Evolutionary conservation across 2,329 filamentous ascomycete species (phyloP).

Genomic region (Colletotrichum tropicale): DNA sequence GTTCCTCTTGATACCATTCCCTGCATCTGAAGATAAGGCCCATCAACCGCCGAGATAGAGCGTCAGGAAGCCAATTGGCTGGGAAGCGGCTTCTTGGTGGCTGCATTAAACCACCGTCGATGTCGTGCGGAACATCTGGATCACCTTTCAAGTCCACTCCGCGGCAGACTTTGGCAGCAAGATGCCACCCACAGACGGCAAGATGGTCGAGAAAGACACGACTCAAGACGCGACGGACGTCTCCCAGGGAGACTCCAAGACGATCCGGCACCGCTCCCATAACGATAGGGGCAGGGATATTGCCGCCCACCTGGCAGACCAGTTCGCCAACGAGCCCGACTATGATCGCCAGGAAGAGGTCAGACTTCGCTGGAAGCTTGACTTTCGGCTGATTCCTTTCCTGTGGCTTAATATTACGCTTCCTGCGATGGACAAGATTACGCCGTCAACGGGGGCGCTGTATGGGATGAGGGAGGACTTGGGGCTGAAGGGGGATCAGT

Average conservation of each 20-base stretch:
- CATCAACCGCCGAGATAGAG: background rate
- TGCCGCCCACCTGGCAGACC: background rate
- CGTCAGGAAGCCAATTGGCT: background rate
- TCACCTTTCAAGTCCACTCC: background rate
- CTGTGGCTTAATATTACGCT: constrained; percentile 24
- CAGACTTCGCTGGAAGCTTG: background rate
- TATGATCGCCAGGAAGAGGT: background rate
- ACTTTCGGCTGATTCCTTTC: background rate
- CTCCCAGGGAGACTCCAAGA: background rate
- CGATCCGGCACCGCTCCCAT: background rate
- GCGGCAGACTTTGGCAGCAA: fast-evolving
- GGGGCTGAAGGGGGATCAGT: constrained; percentile 25
- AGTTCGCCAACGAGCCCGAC: background rate
- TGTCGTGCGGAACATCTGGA: background rate
- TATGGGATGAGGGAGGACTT: constrained; percentile 30
- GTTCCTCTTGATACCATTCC: background rate
- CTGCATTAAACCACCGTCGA: background rate
- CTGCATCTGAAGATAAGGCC: background rate
- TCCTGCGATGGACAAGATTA: constrained; percentile 35
- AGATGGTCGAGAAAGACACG: background rate
- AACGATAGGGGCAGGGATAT: background rate
- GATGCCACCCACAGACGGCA: background rate
- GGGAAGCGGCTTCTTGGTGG: background rate
- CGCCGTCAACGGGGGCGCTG: constrained; percentile 30
- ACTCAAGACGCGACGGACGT: background rate